A percentile compares a stretch with the other conserved stretches of the same genome.
These are phyloP conservation scores for Alternaria arborescens DNA, from an alignment of 2,329 filamentous ascomycete species.

Conservation along the genomic window DNA sequence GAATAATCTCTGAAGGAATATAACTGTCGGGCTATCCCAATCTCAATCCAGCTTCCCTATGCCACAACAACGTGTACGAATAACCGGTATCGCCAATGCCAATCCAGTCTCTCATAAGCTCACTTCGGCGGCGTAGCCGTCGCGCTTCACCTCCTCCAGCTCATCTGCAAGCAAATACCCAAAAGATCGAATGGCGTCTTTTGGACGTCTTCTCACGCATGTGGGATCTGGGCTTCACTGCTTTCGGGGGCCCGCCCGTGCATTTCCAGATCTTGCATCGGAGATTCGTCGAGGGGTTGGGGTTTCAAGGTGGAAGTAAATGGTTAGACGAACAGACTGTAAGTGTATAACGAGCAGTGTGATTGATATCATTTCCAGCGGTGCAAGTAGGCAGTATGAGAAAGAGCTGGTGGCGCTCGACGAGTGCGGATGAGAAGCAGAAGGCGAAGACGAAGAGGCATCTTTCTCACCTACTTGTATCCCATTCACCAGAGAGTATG, in stretches of 20 bases:
- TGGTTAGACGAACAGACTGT: slow-evolving; percentile 77
- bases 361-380: neutral
- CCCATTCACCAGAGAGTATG: neutral
- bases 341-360: slow-evolving; percentile 20
- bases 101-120: slow-evolving; percentile 32
- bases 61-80: neutral
- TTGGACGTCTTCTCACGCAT: slow-evolving; percentile 38
- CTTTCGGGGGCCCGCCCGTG: slow-evolving; percentile 73
- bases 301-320: slow-evolving; percentile 58
- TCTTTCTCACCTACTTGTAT: no score
- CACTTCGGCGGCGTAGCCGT: slow-evolving; percentile 27
- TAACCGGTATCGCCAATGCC: slow-evolving; percentile 16
- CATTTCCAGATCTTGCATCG: slow-evolving; percentile 74
- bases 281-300: slow-evolving; percentile 65
- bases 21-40: neutral
- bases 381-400: neutral
- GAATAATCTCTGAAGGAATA: neutral
- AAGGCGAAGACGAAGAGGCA: neutral
- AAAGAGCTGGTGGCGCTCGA: neutral
- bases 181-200: slow-evolving; percentile 34
- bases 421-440: no score
- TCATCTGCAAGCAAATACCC: slow-evolving; percentile 23
- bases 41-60: neutral
- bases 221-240: slow-evolving; percentile 71
- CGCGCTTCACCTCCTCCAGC: slow-evolving; percentile 10